Conservation (phyloP, 2,329 filamentous ascomycete species). For the Penicillium sp. region DNA sequence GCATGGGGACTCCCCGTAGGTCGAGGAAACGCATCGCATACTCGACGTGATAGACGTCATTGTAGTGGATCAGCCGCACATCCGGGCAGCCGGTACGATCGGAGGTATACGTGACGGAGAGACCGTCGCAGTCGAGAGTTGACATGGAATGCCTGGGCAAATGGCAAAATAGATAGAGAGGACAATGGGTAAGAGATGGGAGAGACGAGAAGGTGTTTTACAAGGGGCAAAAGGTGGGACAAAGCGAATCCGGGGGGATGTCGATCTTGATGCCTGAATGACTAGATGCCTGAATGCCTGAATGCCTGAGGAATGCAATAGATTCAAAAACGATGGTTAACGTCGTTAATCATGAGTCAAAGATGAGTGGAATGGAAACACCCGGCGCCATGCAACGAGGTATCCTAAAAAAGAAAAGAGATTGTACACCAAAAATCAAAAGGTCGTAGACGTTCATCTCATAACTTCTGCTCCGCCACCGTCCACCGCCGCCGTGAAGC, state of each 20-base stretch:
- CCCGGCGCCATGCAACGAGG: constrained; percentile 22
- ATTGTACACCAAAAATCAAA: background rate
- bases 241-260: constrained; percentile 14
- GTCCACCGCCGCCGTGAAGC: constrained; percentile 37
- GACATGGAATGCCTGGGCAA: constrained; percentile 23
- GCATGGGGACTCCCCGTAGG: constrained; percentile 9
- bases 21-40: constrained; percentile 23
- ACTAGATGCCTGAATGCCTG: too few species aligned
- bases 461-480: constrained; percentile 32
- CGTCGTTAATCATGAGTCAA: background rate
- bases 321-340: background rate
- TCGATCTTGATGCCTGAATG: too few species aligned
- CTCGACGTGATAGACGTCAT: constrained; percentile 91
- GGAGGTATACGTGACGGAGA: constrained; percentile 43
- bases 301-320: constrained; percentile 1
- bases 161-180: background rate
- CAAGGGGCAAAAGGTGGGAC: constrained; percentile 7
- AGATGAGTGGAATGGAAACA: constrained; percentile 7
- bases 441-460: constrained; percentile 1
- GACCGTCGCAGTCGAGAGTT: constrained; percentile 29
- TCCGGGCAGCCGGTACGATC: constrained; percentile 55
- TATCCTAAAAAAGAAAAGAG: constrained; percentile 14
- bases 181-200: background rate
- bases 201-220: constrained; percentile 6
- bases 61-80: constrained; percentile 81